Percentiles rank a stretch among this genome's conserved stretches.
These are phyloP conservation scores for Sporobolomyces phaffii DNA, from an alignment of 768 basidiomycete species.

Conservation along the genomic window DNA sequence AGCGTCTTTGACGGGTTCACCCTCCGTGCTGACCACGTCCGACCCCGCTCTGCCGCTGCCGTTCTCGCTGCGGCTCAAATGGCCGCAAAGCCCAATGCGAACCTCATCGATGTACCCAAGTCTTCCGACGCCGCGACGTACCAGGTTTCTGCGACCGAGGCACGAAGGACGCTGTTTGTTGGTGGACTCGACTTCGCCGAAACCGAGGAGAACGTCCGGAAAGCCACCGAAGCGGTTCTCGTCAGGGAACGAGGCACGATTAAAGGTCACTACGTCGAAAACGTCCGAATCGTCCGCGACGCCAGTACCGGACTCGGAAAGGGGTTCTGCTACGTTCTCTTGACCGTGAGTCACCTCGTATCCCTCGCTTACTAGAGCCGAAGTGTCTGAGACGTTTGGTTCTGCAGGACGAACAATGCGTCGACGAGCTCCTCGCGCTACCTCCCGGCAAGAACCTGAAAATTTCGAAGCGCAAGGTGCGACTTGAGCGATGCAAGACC, in stretches of 20 bases:
- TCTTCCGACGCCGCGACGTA: slow-evolving; percentile 39
- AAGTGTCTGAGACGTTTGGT: neutral
- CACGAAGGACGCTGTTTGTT: slow-evolving; percentile 78
- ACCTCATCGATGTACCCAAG: slow-evolving; percentile 41
- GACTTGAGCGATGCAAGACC: slow-evolving; percentile 86
- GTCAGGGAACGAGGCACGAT: slow-evolving; percentile 41
- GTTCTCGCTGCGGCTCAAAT: slow-evolving; percentile 44
- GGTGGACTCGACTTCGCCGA: slow-evolving; percentile 88
- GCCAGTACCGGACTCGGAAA: slow-evolving; percentile 88
- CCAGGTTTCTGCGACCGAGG: slow-evolving; percentile 52
- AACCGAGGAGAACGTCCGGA: slow-evolving; percentile 80
- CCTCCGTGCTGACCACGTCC: slow-evolving; percentile 70
- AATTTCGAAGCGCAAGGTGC: slow-evolving; percentile 85
- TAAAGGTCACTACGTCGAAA: slow-evolving; percentile 38
- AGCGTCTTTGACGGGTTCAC: slow-evolving; percentile 68
- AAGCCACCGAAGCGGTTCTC: slow-evolving; percentile 75
- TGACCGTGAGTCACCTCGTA: slow-evolving; percentile 55
- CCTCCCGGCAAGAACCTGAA: slow-evolving; percentile 65
- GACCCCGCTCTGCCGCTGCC: slow-evolving; percentile 44
- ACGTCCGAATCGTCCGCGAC: slow-evolving; percentile 80
- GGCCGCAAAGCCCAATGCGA: slow-evolving; percentile 44
- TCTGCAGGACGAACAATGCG: slow-evolving; percentile 74
- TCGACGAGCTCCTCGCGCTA: slow-evolving; percentile 83
- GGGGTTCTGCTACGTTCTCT: slow-evolving; percentile 89
- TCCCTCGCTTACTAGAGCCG: neutral